Evolutionary conservation across 768 basidiomycete genomes (phyloP).

Genomic region (Agaricus blazei): DNA sequence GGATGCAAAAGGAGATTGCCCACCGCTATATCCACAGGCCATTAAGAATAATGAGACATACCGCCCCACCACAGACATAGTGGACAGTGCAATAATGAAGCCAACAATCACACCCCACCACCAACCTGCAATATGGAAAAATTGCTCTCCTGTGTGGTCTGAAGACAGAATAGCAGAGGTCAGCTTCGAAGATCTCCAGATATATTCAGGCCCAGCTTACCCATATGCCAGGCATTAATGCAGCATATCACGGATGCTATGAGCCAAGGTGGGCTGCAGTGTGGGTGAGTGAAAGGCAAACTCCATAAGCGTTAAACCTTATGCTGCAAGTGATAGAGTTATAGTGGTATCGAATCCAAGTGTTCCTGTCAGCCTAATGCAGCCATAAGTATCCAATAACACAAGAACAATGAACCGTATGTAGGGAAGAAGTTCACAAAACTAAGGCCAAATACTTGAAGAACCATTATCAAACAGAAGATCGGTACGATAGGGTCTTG

Average conservation of each 20-base stretch:
- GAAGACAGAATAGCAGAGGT: background rate
- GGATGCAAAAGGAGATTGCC: background rate
- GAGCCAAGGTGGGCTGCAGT: slow-evolving; percentile 54
- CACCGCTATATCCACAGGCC: slow-evolving; percentile 33
- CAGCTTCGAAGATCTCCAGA: too few relatives aligned
- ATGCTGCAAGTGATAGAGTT: slow-evolving; percentile 53
- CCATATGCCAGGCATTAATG: slow-evolving; percentile 47
- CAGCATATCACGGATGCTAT: slow-evolving; percentile 40
- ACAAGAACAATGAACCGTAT: slow-evolving; percentile 15
- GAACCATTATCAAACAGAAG: slow-evolving; percentile 43
- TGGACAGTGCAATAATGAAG: slow-evolving; percentile 51
- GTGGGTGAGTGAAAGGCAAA: background rate
- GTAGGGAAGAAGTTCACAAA: slow-evolving; percentile 54
- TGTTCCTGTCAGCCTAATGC: slow-evolving; percentile 42
- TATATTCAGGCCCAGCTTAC: slow-evolving; percentile 9
- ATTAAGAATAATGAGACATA: slow-evolving; percentile 60
- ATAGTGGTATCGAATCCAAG: slow-evolving; percentile 52
- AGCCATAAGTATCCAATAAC: background rate
- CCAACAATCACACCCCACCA: slow-evolving; percentile 57
- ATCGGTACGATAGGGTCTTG: slow-evolving; percentile 45
- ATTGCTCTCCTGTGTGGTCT: slow-evolving; percentile 55
- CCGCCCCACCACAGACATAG: slow-evolving; percentile 39
- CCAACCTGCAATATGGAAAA: slow-evolving; percentile 46
- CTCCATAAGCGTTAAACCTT: slow-evolving; percentile 11
- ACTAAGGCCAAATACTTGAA: slow-evolving; percentile 45